Base-by-base conservation (phyloP, 1,284 basidiomycete species). In the Cronartium quercuum region DNA sequence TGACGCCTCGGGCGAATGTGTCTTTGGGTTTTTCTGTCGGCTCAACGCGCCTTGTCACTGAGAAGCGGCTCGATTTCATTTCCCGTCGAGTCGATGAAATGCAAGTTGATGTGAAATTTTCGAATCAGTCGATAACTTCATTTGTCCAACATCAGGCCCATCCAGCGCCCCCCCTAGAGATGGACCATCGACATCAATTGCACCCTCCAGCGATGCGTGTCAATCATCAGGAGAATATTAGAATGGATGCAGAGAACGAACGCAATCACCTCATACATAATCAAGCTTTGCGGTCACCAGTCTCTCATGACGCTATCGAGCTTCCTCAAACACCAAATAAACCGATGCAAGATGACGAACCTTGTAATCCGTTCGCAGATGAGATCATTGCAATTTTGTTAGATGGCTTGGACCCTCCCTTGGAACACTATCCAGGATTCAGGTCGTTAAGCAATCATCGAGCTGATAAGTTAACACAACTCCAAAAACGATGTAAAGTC, bases 341-440 rank as follows among this genome's bases (percentile, higher is more conserved):
- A 63, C 34, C 40, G 44, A 40, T 67, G 44, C 78, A 82, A 76
- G 88, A 89, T 24, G 85, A 89, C 2, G 94, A 96, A 80, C 94
- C 92, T 1, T 95, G 92, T 83, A 91, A 93, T 82, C 92, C 94
- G 0, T 89, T 89, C 78, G 89, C 92, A 76, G 85, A 87, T 4
- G 83, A 86, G 0, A 87, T 92, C 63, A 80, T 93, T 38, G 83
- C 85, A 3, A 84, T 85, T 0, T 82, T 95, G 7, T 84, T 98
- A 1, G 73, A 79, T 35, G 86, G 87, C 0, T 86, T 90, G 35
- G 84, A 90, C 18, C 87, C 88, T 13, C 83, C 84, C 0, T 68
- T 85, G 12, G 76, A 80, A 35, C 80, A 85, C 0, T 88, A 91
- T 76, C 82, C 86, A 1, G 86, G 87, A 51, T 92, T 89, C 81